Evolutionary conservation across 306 rosid species (phyloP), one percentile per base, ranked within the genome.

Genomic region (Gastrolobium bilobum): DNA sequence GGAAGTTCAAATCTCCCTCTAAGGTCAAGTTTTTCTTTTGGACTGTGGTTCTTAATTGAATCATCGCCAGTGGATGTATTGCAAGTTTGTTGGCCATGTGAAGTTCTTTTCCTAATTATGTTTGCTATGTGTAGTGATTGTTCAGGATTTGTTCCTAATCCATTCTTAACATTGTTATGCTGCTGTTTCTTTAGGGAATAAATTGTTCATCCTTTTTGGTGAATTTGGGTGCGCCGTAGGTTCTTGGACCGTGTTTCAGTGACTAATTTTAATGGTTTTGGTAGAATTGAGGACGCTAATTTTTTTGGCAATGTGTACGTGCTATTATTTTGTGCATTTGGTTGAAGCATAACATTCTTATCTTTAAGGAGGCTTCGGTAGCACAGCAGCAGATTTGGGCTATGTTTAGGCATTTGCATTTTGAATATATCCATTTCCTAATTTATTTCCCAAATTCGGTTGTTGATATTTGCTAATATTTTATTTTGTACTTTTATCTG

Each of bases 261-360:
- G 35, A 40, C 44, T 53, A 37, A 51, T 26, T 37, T 38, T 10
- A 70, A 34, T 10, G 61, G 30, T 46, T 42, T 30, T 31, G 29
- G 47, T 51, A 56, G 2, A 56, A 54, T 48, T 26, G 40, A 20
- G 10, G 38, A 20, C 15, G 52, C 77, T 20, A 72, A 71, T 26
- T 54, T 39, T 73, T 59, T 58, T 75, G 39, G 30, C 13, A 29
- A 50, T 4, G 30, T 48, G 54, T 52, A n/a, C 47, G 50, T 58
- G 54, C 56, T 59, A 5, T 6, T 70, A 52, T 75, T 62, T 71
- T 33, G 44, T 48, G 72, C 65, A 69, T 61, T 7, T 64, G 75
- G 59, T 43, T 42, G 74, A 61, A 44, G 9, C 38, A 46, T 66
- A 20, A 37, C 68, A 46, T 42, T 79, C 53, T 11, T 7, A 51